These are phyloP conservation scores for Plasmodium reichenowi DNA, from an alignment of 169 alveolate genomes.

Conservation along the genomic window DNA sequence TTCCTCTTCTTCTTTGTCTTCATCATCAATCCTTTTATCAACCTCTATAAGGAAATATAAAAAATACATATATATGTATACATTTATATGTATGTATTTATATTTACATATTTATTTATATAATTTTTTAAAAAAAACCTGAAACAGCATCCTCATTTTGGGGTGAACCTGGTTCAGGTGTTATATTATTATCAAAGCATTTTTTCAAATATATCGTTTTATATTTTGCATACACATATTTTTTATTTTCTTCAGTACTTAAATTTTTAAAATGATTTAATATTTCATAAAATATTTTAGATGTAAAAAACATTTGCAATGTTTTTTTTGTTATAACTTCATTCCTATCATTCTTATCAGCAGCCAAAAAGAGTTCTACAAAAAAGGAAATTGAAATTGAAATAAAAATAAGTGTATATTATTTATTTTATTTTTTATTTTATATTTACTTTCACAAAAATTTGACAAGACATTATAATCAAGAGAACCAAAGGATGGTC, in stretches of 20 bases:
- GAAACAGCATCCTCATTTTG: slow-evolving; percentile 18
- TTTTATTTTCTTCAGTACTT: slow-evolving; percentile 52
- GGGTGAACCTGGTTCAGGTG: slow-evolving; percentile 51
- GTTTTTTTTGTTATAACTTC: slow-evolving; percentile 64
- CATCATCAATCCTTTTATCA: background rate
- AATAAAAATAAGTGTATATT: background rate
- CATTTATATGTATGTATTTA: background rate
- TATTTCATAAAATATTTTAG: slow-evolving; percentile 76
- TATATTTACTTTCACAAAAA: slow-evolving; percentile 59
- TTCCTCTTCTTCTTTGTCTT: background rate
- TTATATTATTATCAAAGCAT: slow-evolving; percentile 66
- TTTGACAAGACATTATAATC: slow-evolving; percentile 48
- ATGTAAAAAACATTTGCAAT: slow-evolving; percentile 68
- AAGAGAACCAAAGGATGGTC: slow-evolving; percentile 34
- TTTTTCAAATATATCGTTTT: slow-evolving; percentile 70
- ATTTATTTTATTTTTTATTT: background rate
- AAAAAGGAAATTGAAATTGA: background rate
- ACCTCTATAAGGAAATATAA: background rate
- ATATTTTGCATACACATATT: slow-evolving; percentile 74
- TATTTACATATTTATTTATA: background rate
- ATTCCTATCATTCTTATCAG: slow-evolving; percentile 55
- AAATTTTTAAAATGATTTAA: slow-evolving; percentile 61
- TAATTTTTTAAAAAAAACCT: slow-evolving; percentile 9
- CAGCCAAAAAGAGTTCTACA: slow-evolving; percentile 51
- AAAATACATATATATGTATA: background rate